Evolutionary conservation across 106 monocot species (phyloP).

Genomic region (Allium cepa): DNA sequence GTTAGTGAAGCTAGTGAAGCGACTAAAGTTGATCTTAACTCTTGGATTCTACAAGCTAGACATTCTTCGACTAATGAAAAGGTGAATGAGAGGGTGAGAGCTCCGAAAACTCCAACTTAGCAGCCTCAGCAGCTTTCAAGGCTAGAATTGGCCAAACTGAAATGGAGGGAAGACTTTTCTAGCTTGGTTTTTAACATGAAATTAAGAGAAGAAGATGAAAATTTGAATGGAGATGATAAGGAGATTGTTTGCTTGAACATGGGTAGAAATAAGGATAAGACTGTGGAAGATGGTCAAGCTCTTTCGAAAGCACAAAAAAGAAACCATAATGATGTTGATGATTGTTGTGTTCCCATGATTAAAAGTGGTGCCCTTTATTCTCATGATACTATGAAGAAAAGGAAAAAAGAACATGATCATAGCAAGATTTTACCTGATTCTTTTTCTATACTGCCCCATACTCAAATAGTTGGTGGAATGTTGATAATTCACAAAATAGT

Average conservation of each 20-base stretch:
- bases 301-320: conserved; percentile 14
- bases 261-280: neutral
- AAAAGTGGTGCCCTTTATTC: neutral
- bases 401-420: neutral
- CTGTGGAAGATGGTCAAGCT: conserved; percentile 1
- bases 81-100: conserved; percentile 1
- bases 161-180: conserved; percentile 3
- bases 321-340: conserved; percentile 10
- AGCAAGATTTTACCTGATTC: neutral
- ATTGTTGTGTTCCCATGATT: neutral
- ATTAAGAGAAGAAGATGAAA: conserved; percentile 20
- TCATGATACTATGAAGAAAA: neutral
- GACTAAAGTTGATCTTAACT: too few species aligned
- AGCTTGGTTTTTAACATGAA: conserved; percentile 3
- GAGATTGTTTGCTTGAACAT: neutral
- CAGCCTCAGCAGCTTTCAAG: conserved; percentile 1
- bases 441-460: neutral
- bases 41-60: too few species aligned
- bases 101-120: neutral
- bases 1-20: too few species aligned
- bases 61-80: too few species aligned
- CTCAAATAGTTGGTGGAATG: neutral
- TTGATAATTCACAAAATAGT: neutral
- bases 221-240: conserved; percentile 19
- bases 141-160: neutral